Evolutionary conservation across 164 flowering plant genomes (phyloP), one percentile per base, ranked within the genome.

Genomic region (Hamamelis virginiana): DNA sequence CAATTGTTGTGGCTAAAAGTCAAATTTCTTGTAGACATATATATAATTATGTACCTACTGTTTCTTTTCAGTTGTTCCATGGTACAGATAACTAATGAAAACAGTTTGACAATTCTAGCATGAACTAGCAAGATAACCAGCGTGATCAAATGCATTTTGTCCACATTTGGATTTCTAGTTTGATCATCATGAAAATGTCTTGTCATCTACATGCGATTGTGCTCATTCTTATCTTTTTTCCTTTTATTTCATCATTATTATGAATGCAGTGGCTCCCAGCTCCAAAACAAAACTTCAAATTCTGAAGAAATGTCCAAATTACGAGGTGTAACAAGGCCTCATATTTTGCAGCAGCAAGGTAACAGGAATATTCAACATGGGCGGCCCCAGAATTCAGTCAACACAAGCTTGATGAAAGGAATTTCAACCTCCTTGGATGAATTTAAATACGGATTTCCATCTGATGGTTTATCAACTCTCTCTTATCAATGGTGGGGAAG

Each of bases 401-500:
- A 69, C 38, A 38, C 84, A 45, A 60, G 75, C 60, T 64, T 52
- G 64, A 38, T 66, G 5, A 77, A 76, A 73, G 75, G 72, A 57
- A 58, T 74, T 44, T 69, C 79, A 12, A 50, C 71, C 23, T 65
- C 12, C 41, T 57, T 66, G 25, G 96, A 90, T 75, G 96, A 90
- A 75, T 90, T 90, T 48, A 90, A 80, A 64, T 69, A 82, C 41
- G 92, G 96, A 68, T 90, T 88, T 44, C 96, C 96, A 23, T 77
- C 89, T 23, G 69, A 76, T 69, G 91, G 96, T 41, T 83, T 90
- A 73, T 82, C 89, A 50, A 67, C 72, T 47, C 66, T 53, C 33
- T 71, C 81, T 41, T 69, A 73, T 63, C 84, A 71, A 77, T 88
- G 96, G 96, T 90, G 96, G 96, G 92, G 87, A 67, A 75, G 77